phyloP scores from a whole-genome alignment of 208 protist genomes.

The Tritrichomonas musculus region DNA sequence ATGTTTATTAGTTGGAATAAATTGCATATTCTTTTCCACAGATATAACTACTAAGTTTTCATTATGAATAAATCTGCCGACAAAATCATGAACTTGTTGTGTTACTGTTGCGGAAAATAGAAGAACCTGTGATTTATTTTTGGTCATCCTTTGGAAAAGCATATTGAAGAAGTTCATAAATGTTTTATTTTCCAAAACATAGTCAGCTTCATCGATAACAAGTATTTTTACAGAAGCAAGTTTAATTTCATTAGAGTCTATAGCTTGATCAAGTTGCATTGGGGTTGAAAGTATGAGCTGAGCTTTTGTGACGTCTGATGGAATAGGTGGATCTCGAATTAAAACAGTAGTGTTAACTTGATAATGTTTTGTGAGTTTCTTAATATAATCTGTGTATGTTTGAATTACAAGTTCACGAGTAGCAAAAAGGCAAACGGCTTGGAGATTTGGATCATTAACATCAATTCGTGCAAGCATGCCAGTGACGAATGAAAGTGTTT shows the following conservation, averaged over 20 bases:
- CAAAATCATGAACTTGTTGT: not conserved
- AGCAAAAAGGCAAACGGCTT: not conserved
- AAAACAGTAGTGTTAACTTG: not conserved
- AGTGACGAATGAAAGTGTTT: not conserved
- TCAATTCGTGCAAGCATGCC: not conserved
- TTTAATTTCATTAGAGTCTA: not conserved
- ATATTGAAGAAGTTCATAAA: not conserved
- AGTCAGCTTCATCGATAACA: conserved; percentile 27
- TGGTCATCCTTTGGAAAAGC: not conserved
- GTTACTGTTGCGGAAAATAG: not conserved
- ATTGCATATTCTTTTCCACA: not conserved
- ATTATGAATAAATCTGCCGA: not conserved
- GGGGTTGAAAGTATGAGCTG: not conserved
- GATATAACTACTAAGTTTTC: not conserved
- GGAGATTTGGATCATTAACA: not conserved
- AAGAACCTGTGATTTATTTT: not conserved
- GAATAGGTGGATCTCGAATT: not conserved
- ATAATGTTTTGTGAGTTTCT: not conserved
- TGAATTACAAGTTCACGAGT: not conserved
- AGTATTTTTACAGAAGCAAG: not conserved
- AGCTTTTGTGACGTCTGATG: not conserved
- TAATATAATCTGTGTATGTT: not conserved
- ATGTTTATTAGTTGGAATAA: not conserved
- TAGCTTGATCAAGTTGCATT: not conserved
- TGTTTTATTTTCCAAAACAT: not conserved